Evolutionary conservation across 805 yeast species (phyloP), one percentile per base, ranked within the genome.

Genomic region (Lachancea thermotolerans): DNA sequence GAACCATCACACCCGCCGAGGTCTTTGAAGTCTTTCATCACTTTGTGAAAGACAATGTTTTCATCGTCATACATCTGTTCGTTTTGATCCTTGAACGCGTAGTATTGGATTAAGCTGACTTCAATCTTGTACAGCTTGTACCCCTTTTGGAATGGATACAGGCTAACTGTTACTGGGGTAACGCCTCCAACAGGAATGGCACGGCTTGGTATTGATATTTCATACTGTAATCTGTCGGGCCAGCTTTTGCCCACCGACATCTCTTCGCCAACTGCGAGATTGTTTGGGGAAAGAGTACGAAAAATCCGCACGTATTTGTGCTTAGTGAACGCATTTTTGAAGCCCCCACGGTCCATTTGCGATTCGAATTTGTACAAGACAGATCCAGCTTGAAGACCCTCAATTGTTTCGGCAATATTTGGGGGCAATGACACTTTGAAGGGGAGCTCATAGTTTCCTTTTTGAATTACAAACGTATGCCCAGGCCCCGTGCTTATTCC

Each of bases 191-290:
- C 79, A 1, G 96, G 89, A 7, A 87, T 79, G 0, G 96, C 95
- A 52, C 83, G 79, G 17, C 89, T 75, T 0, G 97, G 96, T 2
- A 88, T 80, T 46, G 83, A 81, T 45, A 91, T 78, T 12, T 87
- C 80, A 63, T 91, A 90, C 62, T 90, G 96, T 36, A 91, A 81
- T 60, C 87, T 88, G 42, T 78, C 71, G 1, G 95, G 91, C 95
- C 96, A 87, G 3, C 89, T 84, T 59, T 88, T 89, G 46, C 88
- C 95, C 32, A 90, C 90, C 0, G 91, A 85, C 50, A 89, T 82
- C 1, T 96, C 87, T 60, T 90, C 96, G 18, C 60, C 64, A 35
- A 62, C 48, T 4, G 69, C 57, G 29, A 86, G 73, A 14, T 89
- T 76, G 62, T 90, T 96, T 2, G 86, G 73, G 4, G 95, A 79